These are phyloP conservation scores for Lactifluus volemus DNA, from an alignment of 768 basidiomycete species.

Conservation along the genomic window DNA sequence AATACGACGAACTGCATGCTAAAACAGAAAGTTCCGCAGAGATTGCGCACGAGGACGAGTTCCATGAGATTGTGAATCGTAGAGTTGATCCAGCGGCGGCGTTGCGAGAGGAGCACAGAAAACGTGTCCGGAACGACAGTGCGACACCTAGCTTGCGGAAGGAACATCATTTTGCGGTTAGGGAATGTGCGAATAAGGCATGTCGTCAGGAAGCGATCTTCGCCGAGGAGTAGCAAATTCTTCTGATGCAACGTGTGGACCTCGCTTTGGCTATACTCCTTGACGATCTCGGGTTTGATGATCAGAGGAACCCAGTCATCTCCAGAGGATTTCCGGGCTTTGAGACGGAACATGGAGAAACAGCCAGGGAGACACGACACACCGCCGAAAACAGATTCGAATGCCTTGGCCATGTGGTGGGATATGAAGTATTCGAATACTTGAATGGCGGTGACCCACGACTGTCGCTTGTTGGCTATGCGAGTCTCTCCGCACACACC, in stretches of 20 bases:
- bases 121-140: constrained; percentile 97
- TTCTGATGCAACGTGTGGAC: constrained; percentile 96
- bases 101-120: constrained; percentile 85
- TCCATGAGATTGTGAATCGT: constrained; percentile 99
- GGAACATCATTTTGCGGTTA: constrained; percentile 98
- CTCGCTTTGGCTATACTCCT: constrained; percentile 92
- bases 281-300: constrained; percentile 93
- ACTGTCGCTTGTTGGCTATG: constrained; percentile 95
- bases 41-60: constrained; percentile 89
- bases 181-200: constrained; percentile 95
- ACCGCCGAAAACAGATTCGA: constrained; percentile 98
- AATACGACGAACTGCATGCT: constrained; percentile 99
- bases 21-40: constrained; percentile 99
- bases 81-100: constrained; percentile 98
- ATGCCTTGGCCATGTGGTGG: constrained; percentile 96
- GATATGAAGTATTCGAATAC: constrained; percentile 99
- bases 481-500: constrained; percentile 98
- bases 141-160: constrained; percentile 90
- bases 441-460: constrained; percentile 98
- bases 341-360: constrained; percentile 98
- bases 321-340: constrained; percentile 78
- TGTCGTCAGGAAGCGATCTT: constrained; percentile 98
- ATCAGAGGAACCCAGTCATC: constrained; percentile 98
- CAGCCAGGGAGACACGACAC: constrained; percentile 99
- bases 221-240: constrained; percentile 90